Evolutionary conservation across 2,329 filamentous ascomycete genomes (phyloP), one percentile per base, ranked within the genome.

Genomic region (Colletotrichum aenigma): DNA sequence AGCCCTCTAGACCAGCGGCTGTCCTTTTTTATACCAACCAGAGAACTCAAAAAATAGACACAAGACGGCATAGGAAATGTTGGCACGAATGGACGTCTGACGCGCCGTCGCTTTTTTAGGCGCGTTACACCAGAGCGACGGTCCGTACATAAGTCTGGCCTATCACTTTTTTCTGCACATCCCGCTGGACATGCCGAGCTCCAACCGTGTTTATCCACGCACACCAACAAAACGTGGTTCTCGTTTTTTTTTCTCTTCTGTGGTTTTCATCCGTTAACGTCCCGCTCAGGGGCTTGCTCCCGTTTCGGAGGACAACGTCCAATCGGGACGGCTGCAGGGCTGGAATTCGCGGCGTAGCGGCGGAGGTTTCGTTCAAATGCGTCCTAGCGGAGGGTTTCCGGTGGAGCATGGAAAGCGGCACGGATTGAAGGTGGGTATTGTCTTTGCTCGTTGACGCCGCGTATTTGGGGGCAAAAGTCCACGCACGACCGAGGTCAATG

Each of bases 351-450:
- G 73, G 64, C 64, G 70, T 64, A 72, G 62, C 56, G 56, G 30
- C 70, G 56, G 69, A 24, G n/a, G 38, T 75, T 56, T 58, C 72
- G 66, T 75, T 65, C 73, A 18, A 68, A 75, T 58, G 18, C 28
- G 73, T 64, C n/a, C 28, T 68, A 68, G 73, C 32, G 62, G 56
- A 73, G 64, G 56, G 36, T 43, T 18, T 30, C 32, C 26, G 21
- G 69, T 64, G 69, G 73, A 68, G 62, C 13, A 26, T 52, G 4
- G 9, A 43, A 71, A 60, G 58, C 60, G 68, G 52, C 55, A 62
- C 52, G 28, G 43, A 30, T 36, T 58, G 13, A 12, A 34, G 30
- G 61, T 71, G 61, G 68, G 21, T 66, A 43, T 21, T 24, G 12
- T 70, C 16, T 70, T 38, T 21, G 24, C 1, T 61, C 1, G 15